A percentile compares a stretch with the other conserved stretches of the same genome.
Evolutionary conservation across 768 basidiomycete species (phyloP).

Genomic region (Collybia nuda): DNA sequence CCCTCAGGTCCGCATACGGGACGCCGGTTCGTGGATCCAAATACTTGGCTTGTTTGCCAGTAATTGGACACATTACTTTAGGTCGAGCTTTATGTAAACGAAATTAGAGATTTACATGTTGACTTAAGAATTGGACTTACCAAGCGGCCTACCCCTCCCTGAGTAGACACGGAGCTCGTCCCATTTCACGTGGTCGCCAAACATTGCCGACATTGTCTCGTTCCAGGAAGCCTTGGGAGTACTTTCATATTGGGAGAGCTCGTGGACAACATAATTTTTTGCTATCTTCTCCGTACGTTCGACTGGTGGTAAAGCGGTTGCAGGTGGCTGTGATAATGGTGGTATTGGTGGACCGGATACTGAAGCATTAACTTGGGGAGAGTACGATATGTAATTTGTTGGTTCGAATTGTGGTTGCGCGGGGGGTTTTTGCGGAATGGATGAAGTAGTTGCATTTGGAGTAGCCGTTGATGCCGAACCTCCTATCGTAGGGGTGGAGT

Average conservation of each 20-base stretch:
- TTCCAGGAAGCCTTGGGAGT: constrained; percentile 58
- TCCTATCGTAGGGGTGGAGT: not conserved
- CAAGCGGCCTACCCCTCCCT: constrained; percentile 61
- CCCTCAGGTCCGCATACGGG: constrained; percentile 71
- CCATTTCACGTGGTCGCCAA: constrained; percentile 86
- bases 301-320: constrained; percentile 24
- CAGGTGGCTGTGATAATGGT: constrained; percentile 7
- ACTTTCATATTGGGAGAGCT: constrained; percentile 46
- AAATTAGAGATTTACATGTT: constrained; percentile 2
- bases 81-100: constrained; percentile 57
- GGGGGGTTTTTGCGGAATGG: not conserved
- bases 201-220: constrained; percentile 79
- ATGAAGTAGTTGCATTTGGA: not conserved
- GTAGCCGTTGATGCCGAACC: not conserved
- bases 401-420: constrained; percentile 6
- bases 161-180: constrained; percentile 65
- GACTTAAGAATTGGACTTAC: constrained; percentile 35
- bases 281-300: constrained; percentile 48
- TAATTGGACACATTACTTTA: constrained; percentile 69
- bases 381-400: constrained; percentile 14
- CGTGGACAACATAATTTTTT: constrained; percentile 75
- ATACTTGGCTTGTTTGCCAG: constrained; percentile 76
- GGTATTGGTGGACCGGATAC: not conserved
- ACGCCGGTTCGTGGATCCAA: constrained; percentile 77
- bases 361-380: constrained; percentile 11